Percentiles rank a stretch among this genome's conserved stretches.
phyloP scores from a whole-genome alignment of 805 yeast genomes.

The Candida anglica region DNA sequence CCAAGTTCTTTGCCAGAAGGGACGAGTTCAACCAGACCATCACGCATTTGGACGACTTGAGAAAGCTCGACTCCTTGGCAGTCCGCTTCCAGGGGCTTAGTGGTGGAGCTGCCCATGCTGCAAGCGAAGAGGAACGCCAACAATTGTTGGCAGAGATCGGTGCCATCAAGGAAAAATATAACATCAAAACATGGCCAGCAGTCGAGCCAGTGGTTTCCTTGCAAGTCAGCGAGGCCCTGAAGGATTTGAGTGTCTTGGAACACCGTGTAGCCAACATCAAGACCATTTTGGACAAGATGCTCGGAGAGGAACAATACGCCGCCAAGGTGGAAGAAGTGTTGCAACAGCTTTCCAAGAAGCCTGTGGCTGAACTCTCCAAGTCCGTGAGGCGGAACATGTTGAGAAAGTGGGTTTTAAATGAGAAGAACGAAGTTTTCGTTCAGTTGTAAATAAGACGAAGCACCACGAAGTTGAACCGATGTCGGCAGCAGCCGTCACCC shows the following conservation, averaged over 20 bases:
- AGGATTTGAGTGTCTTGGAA: constrained; percentile 25
- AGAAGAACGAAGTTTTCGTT: constrained; percentile 21
- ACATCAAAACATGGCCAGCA: constrained; percentile 38
- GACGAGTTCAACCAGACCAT: constrained; percentile 20
- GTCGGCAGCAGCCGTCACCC: too few relatives aligned
- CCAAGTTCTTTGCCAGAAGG: constrained; percentile 49
- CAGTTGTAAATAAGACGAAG: background rate
- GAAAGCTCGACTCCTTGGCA: constrained; percentile 28
- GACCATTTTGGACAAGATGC: constrained; percentile 26
- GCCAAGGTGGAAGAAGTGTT: constrained; percentile 19
- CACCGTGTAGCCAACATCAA: constrained; percentile 24
- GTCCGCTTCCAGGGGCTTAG: constrained; percentile 20
- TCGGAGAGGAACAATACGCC: constrained; percentile 21
- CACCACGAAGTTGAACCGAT: too few relatives aligned
- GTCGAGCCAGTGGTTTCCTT: constrained; percentile 35
- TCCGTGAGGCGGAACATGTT: constrained; percentile 67
- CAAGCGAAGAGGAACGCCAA: too few relatives aligned
- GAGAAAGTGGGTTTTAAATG: constrained; percentile 55
- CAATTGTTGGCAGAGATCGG: constrained; percentile 26
- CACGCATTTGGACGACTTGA: constrained; percentile 35
- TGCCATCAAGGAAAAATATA: constrained; percentile 33
- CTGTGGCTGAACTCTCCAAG: constrained; percentile 11
- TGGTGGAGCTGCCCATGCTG: constrained; percentile 9
- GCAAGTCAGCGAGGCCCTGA: constrained; percentile 21
- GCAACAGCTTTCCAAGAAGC: constrained; percentile 14